Evolutionary conservation across 2,329 filamentous ascomycete genomes (phyloP).

Genomic region (Harringtonia lauricola): DNA sequence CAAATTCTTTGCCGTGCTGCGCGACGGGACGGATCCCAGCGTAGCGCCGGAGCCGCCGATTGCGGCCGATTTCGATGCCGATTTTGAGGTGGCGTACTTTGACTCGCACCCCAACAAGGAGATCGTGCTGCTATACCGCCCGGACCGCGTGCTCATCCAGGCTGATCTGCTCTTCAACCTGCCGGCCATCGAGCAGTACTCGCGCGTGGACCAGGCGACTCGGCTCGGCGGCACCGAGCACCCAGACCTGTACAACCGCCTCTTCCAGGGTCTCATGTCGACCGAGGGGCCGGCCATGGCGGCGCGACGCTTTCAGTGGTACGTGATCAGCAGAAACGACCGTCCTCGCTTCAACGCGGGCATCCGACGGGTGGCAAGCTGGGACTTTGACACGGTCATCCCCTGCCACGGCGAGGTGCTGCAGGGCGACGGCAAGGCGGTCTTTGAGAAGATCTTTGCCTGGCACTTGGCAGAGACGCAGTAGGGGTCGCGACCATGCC

Average conservation of each 20-base stretch:
- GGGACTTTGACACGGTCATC: conserved; percentile 79
- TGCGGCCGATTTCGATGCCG: conserved; percentile 67
- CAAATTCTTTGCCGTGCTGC: conserved; percentile 58
- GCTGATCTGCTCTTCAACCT: conserved; percentile 91
- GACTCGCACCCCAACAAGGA: conserved; percentile 74
- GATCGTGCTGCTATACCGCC: conserved; percentile 76
- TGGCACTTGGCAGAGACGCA: conserved; percentile 53
- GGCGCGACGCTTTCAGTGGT: conserved; percentile 78
- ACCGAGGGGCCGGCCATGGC: conserved; percentile 57
- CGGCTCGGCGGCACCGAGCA: conserved; percentile 29
- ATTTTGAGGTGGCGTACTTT: conserved; percentile 82
- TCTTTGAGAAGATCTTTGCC: conserved; percentile 67
- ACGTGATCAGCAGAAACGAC: conserved; percentile 49
- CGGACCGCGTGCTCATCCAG: conserved; percentile 68
- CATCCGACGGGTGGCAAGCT: conserved; percentile 55
- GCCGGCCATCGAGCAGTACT: conserved; percentile 78
- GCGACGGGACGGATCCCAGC: conserved; percentile 35
- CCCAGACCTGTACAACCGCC: conserved; percentile 26
- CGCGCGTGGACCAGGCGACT: conserved; percentile 26
- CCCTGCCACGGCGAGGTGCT: conserved; percentile 92
- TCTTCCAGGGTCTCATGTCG: conserved; percentile 44
- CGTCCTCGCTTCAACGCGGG: conserved; percentile 59
- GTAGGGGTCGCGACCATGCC: not conserved
- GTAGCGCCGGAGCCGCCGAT: conserved; percentile 38
- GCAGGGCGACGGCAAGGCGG: conserved; percentile 58